Evolutionary conservation across 805 yeast genomes (phyloP).

Genomic region (Teunomyces gatunensis): DNA sequence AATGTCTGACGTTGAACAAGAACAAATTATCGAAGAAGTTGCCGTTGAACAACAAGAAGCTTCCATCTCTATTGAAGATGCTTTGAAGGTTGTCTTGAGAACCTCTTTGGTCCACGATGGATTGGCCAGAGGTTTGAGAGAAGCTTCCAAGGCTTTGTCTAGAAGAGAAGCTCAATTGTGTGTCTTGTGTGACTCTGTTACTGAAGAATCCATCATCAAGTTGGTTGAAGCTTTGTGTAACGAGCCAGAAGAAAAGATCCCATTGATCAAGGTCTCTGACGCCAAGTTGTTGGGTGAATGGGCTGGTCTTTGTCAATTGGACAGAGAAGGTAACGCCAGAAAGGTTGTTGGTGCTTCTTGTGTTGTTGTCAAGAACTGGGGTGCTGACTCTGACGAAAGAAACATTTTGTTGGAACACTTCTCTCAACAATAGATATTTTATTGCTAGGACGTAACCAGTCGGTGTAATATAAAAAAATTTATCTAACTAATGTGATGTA

Average conservation of each 20-base stretch:
- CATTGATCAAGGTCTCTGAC: conserved; percentile 98
- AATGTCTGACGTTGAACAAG: conserved; percentile 95
- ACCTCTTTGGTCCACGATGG: conserved; percentile 98
- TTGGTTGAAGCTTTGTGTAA: conserved; percentile 99
- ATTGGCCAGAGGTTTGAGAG: conserved; percentile 99
- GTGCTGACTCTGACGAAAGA: conserved; percentile 98
- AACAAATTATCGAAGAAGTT: conserved; percentile 75
- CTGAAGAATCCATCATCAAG: conserved; percentile 94
- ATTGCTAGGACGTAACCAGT: conserved; percentile 2
- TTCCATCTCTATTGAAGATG: conserved; percentile 95
- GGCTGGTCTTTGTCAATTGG: conserved; percentile 99
- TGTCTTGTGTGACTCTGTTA: conserved; percentile 97
- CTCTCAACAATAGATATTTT: conserved; percentile 56
- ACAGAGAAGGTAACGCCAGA: conserved; percentile 99
- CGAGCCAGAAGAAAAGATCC: conserved; percentile 94
- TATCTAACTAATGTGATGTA: not conserved
- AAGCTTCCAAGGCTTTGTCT: conserved; percentile 98
- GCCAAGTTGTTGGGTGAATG: conserved; percentile 99
- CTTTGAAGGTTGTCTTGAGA: conserved; percentile 96
- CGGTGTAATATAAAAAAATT: not conserved
- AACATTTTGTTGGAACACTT: conserved; percentile 93
- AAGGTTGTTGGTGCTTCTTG: conserved; percentile 99
- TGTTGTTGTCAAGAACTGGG: conserved; percentile 99
- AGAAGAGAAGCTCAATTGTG: conserved; percentile 97
- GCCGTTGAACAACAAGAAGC: conserved; percentile 84